Conservation (phyloP, 2,329 filamentous ascomycete species). For the Exophiala phaeomuriformis region DNA sequence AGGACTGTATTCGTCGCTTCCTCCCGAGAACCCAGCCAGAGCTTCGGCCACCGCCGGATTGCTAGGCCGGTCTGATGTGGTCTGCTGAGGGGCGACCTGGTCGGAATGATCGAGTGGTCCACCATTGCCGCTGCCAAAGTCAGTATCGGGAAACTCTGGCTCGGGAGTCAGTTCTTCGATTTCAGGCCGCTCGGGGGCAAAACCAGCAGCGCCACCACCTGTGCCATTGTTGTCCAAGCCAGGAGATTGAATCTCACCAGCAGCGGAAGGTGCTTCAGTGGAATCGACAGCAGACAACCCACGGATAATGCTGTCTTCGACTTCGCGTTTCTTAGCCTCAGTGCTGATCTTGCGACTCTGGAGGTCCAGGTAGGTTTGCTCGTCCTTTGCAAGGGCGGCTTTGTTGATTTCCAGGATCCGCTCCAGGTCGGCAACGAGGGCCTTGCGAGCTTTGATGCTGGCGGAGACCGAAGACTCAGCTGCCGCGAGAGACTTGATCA, state of each 20-base stretch:
- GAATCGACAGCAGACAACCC: slow-evolving; percentile 60
- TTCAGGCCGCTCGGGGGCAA: slow-evolving; percentile 23
- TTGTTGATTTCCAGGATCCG: slow-evolving; percentile 71
- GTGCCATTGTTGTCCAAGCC: background rate
- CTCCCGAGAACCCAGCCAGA: slow-evolving; percentile 19
- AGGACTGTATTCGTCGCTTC: slow-evolving; percentile 7
- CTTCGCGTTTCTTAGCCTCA: slow-evolving; percentile 75
- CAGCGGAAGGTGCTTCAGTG: slow-evolving; percentile 35
- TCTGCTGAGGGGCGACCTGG: background rate
- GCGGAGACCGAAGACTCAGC: slow-evolving; percentile 86
- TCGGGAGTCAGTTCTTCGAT: slow-evolving; percentile 27
- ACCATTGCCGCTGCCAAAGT: slow-evolving; percentile 1
- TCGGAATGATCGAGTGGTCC: background rate
- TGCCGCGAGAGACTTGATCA: slow-evolving; percentile 81
- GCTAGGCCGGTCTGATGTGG: slow-evolving; percentile 3
- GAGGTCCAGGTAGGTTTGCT: slow-evolving; percentile 58
- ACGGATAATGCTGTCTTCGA: slow-evolving; percentile 85
- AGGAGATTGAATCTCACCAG: background rate
- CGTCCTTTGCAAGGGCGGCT: slow-evolving; percentile 61
- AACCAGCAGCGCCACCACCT: too few species aligned
- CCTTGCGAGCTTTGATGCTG: slow-evolving; percentile 74
- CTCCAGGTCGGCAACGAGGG: slow-evolving; percentile 72
- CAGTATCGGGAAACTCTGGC: slow-evolving; percentile 8
- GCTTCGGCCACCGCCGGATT: slow-evolving; percentile 23
- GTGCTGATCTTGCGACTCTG: slow-evolving; percentile 61